Base-by-base conservation (phyloP, 495 filamentous ascomycete genomes). In the Chaetomium cochliodes region DNA sequence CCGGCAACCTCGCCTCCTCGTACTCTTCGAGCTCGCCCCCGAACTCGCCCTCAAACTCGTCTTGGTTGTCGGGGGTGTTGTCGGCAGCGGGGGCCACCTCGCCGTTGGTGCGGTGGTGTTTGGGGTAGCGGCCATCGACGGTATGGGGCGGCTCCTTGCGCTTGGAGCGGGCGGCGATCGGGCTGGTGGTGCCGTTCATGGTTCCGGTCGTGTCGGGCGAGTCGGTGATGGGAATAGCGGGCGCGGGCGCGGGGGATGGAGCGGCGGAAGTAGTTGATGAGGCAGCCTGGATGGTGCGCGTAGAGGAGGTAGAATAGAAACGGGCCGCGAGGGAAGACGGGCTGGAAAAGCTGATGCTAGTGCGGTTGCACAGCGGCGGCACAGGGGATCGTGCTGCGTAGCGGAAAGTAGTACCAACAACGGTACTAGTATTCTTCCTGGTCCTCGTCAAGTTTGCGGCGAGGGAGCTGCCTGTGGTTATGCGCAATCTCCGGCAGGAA, bases 21-120 rank as follows among this genome's bases (percentile, higher is more conserved):
- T 61, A 67, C 7, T 80, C 77, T 4, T 76, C 72, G 47, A 77
- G 77, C 18, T 77, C 76, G 15, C 65, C 71, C 15, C 72, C 62
- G 50, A 74, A 70, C 49, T 80, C 76, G 58, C 46, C 46, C 18
- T 50, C 46, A 4, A 25, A 13, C 49, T 52, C 49, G 8, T 76
- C 77, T 55, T 73, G 53, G 63, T 56, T 62, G 26, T 71, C 72
- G 30, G 82, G 81, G 20, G 80, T 82, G 69, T 81, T 84, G 56
- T 79, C 73, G 63, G 77, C 81, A 55, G 72, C 77, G 1, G 81
- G 79, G 12, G 76, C 73, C 55, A 77, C 75, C 57, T 69, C 72
- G 28, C 69, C 71, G 63, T 83, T 84, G 16, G 77, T 68, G 52
- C 82, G 78, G 47, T 79, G 76, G 67, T 84, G 80, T 70, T 86